Evolutionary conservation across 2,329 filamentous ascomycete genomes (phyloP).

Genomic region (Westerdykella aurantiaca): DNA sequence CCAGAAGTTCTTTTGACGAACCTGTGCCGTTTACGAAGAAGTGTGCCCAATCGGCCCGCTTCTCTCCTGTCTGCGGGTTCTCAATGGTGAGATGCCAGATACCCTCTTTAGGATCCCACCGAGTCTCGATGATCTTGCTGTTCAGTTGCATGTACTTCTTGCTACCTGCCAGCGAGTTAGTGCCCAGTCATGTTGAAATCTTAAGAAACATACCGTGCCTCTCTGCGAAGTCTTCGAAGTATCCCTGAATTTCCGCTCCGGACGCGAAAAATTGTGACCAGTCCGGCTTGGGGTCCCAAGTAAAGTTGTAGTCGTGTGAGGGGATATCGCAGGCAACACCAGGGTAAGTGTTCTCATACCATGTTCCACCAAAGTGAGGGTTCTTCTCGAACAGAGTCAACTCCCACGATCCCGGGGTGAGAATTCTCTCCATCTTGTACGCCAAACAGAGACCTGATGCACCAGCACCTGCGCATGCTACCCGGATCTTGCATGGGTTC

Average conservation of each 20-base stretch:
- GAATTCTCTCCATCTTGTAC: constrained; percentile 32
- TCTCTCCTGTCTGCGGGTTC: constrained; percentile 28
- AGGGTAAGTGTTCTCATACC: constrained; percentile 34
- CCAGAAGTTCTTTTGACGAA: constrained; percentile 41
- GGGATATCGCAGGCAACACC: constrained; percentile 34
- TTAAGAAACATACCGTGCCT: constrained; percentile 54
- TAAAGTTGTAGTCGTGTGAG: constrained; percentile 57
- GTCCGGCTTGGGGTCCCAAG: constrained; percentile 55
- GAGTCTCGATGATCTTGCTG: constrained; percentile 40
- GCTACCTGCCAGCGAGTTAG: constrained; percentile 25
- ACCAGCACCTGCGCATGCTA: constrained; percentile 26
- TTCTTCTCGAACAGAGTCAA: constrained; percentile 30
- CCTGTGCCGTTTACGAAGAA: constrained; percentile 44
- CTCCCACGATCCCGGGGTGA: constrained; percentile 25
- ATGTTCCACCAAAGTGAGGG: constrained; percentile 26
- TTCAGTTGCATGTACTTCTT: constrained; percentile 45
- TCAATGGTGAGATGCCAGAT: constrained; percentile 38
- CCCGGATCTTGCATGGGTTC: constrained; percentile 25
- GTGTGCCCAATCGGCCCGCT: constrained; percentile 33
- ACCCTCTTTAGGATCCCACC: constrained; percentile 41
- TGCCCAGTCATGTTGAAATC: not conserved
- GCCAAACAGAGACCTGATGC: constrained; percentile 28
- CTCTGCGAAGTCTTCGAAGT: constrained; percentile 47
- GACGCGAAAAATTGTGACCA: constrained; percentile 48
- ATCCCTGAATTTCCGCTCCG: constrained; percentile 45